phyloP scores from a whole-genome alignment of 2,329 filamentous ascomycete genomes.

The Pezicula neosporulosa region DNA sequence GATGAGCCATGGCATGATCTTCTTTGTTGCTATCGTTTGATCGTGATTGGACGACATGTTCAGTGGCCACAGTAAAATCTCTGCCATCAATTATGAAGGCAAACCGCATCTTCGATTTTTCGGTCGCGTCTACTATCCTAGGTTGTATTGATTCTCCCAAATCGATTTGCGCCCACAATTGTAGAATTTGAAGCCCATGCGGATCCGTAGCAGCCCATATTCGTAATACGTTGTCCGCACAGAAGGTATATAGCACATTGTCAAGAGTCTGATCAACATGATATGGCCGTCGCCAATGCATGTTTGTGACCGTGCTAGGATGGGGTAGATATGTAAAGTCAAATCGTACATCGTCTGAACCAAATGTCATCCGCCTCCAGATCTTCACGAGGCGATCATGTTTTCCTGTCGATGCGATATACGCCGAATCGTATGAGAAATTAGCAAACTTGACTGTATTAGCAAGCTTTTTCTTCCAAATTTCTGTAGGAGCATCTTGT shows the following conservation, averaged over 20 bases:
- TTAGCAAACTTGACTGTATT: slow-evolving; percentile 69
- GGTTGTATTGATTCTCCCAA: slow-evolving; percentile 65
- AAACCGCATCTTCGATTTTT: slow-evolving; percentile 47
- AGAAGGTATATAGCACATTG: slow-evolving; percentile 88
- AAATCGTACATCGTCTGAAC: slow-evolving; percentile 78
- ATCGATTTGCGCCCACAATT: slow-evolving; percentile 79
- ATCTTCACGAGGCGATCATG: slow-evolving; percentile 86
- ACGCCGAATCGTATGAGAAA: slow-evolving; percentile 82
- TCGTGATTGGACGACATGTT: slow-evolving; percentile 65
- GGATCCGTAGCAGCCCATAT: slow-evolving; percentile 80
- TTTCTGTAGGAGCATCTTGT: slow-evolving; percentile 44
- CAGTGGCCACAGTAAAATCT: slow-evolving; percentile 75
- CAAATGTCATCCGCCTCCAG: slow-evolving; percentile 85
- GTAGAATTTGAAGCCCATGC: slow-evolving; percentile 66
- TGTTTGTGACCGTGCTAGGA: slow-evolving; percentile 70
- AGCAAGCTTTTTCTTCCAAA: slow-evolving; percentile 75
- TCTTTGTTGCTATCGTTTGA: slow-evolving; percentile 47
- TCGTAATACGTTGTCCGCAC: slow-evolving; percentile 73
- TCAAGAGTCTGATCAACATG: slow-evolving; percentile 76
- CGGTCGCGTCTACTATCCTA: slow-evolving; percentile 11
- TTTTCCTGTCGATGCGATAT: slow-evolving; percentile 77
- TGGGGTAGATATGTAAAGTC: slow-evolving; percentile 91
- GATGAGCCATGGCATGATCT: slow-evolving; percentile 73
- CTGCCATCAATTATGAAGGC: slow-evolving; percentile 80
- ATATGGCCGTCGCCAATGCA: slow-evolving; percentile 81